Conservation (phyloP, 345 rosid species). For the Cardamine occulta region DNA sequence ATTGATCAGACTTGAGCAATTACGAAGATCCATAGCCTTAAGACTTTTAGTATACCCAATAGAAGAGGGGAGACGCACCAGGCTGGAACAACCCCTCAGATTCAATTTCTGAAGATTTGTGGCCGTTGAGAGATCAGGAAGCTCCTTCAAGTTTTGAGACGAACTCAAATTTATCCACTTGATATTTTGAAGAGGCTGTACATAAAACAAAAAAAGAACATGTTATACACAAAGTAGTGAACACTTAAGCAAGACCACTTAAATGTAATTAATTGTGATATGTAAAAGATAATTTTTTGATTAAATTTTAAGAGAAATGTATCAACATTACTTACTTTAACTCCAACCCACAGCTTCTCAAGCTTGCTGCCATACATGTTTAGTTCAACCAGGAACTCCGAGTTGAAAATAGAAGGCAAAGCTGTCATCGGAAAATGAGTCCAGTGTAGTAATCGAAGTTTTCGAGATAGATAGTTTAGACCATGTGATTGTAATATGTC, state of each 20-base stretch:
- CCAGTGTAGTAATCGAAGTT: neutral
- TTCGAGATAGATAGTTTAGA: neutral
- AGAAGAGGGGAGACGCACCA: neutral
- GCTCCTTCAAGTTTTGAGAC: neutral
- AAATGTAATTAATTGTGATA: neutral
- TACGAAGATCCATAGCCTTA: neutral
- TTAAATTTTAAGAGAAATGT: neutral
- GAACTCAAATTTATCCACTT: neutral
- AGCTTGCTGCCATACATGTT: neutral
- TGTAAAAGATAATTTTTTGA: neutral
- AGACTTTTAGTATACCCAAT: neutral
- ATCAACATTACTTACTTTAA: neutral
- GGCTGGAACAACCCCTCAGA: neutral
- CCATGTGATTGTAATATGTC: neutral
- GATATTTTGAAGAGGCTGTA: neutral
- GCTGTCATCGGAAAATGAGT: neutral
- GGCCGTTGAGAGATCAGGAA: conserved; percentile 27
- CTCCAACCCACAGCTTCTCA: conserved; percentile 5
- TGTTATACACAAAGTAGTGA: neutral
- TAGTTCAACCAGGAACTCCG: neutral
- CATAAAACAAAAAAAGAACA: neutral
- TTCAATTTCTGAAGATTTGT: neutral
- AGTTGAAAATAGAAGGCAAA: neutral
- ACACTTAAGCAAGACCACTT: neutral
- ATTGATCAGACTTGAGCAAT: neutral